Evolutionary conservation across 169 alveolate genomes (phyloP).

Genomic region (Cryptosporidium sp.): DNA sequence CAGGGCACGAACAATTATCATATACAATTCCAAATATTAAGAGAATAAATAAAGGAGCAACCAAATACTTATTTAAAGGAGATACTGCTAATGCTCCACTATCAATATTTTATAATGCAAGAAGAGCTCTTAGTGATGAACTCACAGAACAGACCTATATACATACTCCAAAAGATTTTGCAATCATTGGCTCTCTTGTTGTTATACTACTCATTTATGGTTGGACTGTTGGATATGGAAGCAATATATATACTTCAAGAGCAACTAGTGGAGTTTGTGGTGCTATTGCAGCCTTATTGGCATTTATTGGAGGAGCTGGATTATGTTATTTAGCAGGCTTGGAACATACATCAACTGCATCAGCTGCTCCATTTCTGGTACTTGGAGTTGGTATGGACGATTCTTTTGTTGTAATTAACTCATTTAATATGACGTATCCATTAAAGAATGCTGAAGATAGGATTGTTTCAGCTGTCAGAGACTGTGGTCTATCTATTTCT

Average conservation of each 20-base stretch:
- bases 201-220: slow-evolving; percentile 54
- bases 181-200: slow-evolving; percentile 69
- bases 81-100: slow-evolving; percentile 55
- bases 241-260: slow-evolving; percentile 70
- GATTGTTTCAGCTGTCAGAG: slow-evolving; percentile 83
- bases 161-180: slow-evolving; percentile 65
- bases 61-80: slow-evolving; percentile 54
- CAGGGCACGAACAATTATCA: background rate
- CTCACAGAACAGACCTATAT: slow-evolving; percentile 68
- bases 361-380: slow-evolving; percentile 86
- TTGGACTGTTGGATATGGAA: slow-evolving; percentile 74
- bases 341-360: slow-evolving; percentile 83
- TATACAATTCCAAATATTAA: slow-evolving; percentile 32
- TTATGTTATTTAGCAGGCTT: slow-evolving; percentile 84
- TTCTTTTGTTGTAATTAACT: slow-evolving; percentile 84
- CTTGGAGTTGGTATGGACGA: slow-evolving; percentile 88
- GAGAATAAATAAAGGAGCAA: slow-evolving; percentile 47
- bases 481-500: slow-evolving; percentile 85
- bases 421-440: slow-evolving; percentile 82
- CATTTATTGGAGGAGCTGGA: slow-evolving; percentile 86
- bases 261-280: slow-evolving; percentile 80
- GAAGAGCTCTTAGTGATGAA: slow-evolving; percentile 75
- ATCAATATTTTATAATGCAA: slow-evolving; percentile 46
- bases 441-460: slow-evolving; percentile 82
- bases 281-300: slow-evolving; percentile 84